These are phyloP conservation scores for Monoraphidium neglectum DNA, from an alignment of 139 green algal species.

Conservation along the genomic window DNA sequence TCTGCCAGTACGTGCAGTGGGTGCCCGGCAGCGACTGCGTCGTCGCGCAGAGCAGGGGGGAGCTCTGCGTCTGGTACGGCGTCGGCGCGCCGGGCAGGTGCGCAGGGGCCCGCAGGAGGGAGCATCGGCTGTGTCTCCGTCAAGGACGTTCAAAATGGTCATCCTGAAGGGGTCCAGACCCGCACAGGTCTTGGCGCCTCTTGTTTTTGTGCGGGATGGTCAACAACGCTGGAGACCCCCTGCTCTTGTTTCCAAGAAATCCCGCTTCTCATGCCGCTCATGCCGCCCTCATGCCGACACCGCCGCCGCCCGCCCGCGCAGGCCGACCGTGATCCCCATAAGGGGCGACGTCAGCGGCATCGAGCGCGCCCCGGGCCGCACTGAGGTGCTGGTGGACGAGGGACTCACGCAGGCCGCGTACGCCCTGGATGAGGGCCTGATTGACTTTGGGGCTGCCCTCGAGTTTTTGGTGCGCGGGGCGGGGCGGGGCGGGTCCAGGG, in stretches of 20 bases:
- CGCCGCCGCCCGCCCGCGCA: neutral
- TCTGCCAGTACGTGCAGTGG: conserved; percentile 86
- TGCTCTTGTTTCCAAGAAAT: neutral
- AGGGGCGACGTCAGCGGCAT: conserved; percentile 75
- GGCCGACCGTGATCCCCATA: conserved; percentile 68
- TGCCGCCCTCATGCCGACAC: too few relatives aligned
- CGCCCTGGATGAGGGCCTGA: conserved; percentile 73
- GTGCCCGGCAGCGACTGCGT: conserved; percentile 79
- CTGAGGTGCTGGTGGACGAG: conserved; percentile 81
- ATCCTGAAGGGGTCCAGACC: too few relatives aligned
- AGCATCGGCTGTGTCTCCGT: too few relatives aligned
- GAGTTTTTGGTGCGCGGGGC: conserved; percentile 45
- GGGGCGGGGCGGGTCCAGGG: too few relatives aligned
- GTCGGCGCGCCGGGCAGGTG: conserved; percentile 67
- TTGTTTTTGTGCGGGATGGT: too few relatives aligned
- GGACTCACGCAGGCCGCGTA: conserved; percentile 67
- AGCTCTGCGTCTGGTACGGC: conserved; percentile 87
- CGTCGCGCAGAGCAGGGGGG: conserved; percentile 74
- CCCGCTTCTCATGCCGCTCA: neutral
- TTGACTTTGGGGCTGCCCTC: conserved; percentile 65
- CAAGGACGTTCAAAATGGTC: too few relatives aligned
- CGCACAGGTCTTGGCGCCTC: too few relatives aligned
- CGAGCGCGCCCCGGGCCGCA: conserved; percentile 61
- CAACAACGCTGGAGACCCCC: neutral
- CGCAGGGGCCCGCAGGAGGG: conserved; percentile 1